Evolutionary conservation across 108 stramenopile genomes (phyloP).

Genomic region (Fragilariopsis cylindrus): DNA sequence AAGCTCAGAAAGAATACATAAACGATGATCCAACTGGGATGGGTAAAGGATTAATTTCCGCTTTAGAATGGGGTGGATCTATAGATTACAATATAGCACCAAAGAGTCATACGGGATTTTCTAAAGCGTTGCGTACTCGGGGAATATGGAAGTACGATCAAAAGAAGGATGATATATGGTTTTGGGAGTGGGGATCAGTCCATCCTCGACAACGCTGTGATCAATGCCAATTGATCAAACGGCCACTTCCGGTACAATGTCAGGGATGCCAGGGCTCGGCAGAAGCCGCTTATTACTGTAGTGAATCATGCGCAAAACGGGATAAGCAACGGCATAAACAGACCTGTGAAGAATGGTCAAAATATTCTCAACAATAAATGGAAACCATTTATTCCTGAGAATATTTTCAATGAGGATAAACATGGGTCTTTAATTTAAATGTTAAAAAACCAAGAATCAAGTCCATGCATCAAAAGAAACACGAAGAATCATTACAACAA

Average conservation of each 20-base stretch:
- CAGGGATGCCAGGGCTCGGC: slow-evolving; percentile 18
- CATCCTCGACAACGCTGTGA: slow-evolving; percentile 38
- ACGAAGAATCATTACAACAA: not conserved
- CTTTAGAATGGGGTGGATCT: slow-evolving; percentile 35
- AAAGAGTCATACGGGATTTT: slow-evolving; percentile 28
- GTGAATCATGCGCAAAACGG: slow-evolving; percentile 29
- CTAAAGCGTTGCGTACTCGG: slow-evolving; percentile 15
- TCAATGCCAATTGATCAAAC: slow-evolving; percentile 26
- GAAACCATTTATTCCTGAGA: not conserved
- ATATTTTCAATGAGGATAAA: not conserved
- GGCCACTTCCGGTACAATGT: slow-evolving; percentile 24
- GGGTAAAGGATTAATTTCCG: slow-evolving; percentile 25
- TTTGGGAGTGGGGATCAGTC: slow-evolving; percentile 27
- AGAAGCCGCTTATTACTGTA: slow-evolving; percentile 31
- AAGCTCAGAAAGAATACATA: slow-evolving; percentile 32
- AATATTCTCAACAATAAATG: not conserved
- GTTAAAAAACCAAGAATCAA: not conserved
- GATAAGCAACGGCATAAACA: slow-evolving; percentile 36
- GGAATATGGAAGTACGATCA: slow-evolving; percentile 36
- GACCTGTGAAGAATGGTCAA: slow-evolving; percentile 27
- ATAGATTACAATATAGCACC: slow-evolving; percentile 28
- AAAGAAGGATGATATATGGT: slow-evolving; percentile 38
- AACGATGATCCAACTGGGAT: slow-evolving; percentile 37
- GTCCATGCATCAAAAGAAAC: not conserved
- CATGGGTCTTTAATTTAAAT: not conserved